Conservation (phyloP, 257 asterid genomes). For the Salvia hispanica region DNA sequence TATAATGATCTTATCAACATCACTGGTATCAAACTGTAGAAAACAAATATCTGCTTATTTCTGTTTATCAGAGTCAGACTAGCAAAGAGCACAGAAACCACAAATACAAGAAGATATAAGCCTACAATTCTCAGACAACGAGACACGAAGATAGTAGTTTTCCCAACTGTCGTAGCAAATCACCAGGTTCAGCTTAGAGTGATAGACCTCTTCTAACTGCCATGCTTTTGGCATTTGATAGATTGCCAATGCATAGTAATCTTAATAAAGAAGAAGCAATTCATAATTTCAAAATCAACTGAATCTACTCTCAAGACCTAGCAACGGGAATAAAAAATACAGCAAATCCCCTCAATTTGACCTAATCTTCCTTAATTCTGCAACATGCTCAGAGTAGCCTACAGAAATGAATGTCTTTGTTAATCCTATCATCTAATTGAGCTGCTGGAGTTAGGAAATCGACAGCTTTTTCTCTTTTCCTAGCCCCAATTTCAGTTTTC, state of each 20-base stretch:
- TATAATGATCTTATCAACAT: neutral
- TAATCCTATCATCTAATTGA: neutral
- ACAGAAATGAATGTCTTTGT: neutral
- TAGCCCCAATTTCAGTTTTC: too few relatives aligned
- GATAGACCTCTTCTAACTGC: neutral
- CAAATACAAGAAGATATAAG: neutral
- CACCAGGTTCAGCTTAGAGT: neutral
- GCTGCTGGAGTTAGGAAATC: too few relatives aligned
- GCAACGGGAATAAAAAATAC: neutral
- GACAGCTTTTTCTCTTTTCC: too few relatives aligned
- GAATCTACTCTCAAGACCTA: slow-evolving; percentile 1
- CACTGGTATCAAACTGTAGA: neutral
- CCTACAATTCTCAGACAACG: neutral
- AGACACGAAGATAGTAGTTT: neutral
- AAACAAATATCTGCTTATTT: neutral
- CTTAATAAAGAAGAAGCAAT: neutral
- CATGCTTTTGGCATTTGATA: neutral
- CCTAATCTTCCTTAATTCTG: neutral
- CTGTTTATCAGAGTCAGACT: neutral
- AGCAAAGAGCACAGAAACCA: slow-evolving; percentile 3
- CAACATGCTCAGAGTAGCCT: neutral
- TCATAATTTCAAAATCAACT: neutral
- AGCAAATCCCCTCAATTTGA: neutral
- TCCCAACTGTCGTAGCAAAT: slow-evolving; percentile 5
- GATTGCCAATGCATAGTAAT: slow-evolving; percentile 1